Evolutionary conservation across 805 yeast species (phyloP), one percentile per base, ranked within the genome.

Genomic region (Saccharomycopsis malanga): DNA sequence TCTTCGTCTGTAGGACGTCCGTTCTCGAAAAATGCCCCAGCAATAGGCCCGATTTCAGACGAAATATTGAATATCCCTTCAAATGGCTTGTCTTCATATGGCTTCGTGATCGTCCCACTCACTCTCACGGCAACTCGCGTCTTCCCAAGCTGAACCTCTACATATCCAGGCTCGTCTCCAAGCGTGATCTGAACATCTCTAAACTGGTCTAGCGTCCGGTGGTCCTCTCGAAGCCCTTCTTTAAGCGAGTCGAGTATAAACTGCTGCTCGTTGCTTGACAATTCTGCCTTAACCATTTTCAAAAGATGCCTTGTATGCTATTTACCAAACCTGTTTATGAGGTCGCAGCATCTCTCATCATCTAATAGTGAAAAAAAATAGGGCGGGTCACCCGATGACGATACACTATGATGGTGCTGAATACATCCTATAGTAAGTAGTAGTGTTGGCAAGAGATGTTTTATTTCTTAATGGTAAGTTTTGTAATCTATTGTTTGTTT

Each of bases 1-100:
- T 93, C 98, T 46, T 85, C 87, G 49, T 83, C 85, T n/a, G 83
- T 72, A 53, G 77, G 79, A 24, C 76, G 70, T 24, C 80, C 81
- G 56, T 77, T 79, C 57, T 89, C 96, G 61, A 87, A 88, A 56
- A 77, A 72, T 1, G 95, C 82, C 4, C 88, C 80, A 1, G 96
- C 95, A 87, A 91, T 83, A 14, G 97, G 86, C 18, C 88, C 76
- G 37, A 86, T 78, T 58, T 93, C 98, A 2, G 95, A 84, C 42
- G 83, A 77, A 12, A 93, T 88, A 21, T 75, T 70, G 61, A 93
- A 88, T 3, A 84, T 58, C 1, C 98, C 98, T 63, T 93, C 98
- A 61, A 87, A 91, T 0, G 97, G 97, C 46, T 96, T 72, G 55
- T 89, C 95, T 42, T 87, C 95, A 53, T 73, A 82, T 0, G 98